These are phyloP conservation scores for Stenogyne calaminthoides DNA, from an alignment of 305 asterid species.

Conservation along the genomic window DNA sequence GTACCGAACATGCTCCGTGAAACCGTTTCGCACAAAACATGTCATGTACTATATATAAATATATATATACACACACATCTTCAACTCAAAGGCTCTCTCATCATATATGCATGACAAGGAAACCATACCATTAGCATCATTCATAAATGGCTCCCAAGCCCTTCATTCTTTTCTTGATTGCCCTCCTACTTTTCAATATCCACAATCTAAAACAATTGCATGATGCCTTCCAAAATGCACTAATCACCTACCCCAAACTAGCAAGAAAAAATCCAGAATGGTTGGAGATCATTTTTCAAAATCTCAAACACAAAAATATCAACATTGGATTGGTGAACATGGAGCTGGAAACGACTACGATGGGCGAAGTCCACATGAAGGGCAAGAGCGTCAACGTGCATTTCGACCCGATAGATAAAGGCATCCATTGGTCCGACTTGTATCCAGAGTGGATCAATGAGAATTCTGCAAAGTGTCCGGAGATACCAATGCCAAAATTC, in stretches of 20 bases:
- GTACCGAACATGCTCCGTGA: neutral
- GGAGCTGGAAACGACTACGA: neutral
- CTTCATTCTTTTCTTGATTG: conserved; percentile 34
- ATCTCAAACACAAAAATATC: conserved; percentile 29
- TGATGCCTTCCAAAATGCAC: conserved; percentile 18
- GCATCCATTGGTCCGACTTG: conserved; percentile 47
- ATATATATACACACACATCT: neutral
- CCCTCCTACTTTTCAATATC: conserved; percentile 36
- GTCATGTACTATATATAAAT: no score
- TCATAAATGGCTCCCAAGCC: conserved; percentile 1
- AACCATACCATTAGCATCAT: neutral
- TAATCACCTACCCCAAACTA: conserved; percentile 10
- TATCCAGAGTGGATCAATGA: conserved; percentile 59
- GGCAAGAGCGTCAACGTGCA: conserved; percentile 33
- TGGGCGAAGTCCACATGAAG: conserved; percentile 13
- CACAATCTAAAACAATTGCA: conserved; percentile 11
- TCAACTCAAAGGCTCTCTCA: neutral
- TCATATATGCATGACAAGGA: neutral
- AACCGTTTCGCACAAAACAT: neutral
- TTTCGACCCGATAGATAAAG: conserved; percentile 36
- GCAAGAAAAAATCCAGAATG: conserved; percentile 38
- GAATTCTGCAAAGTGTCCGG: conserved; percentile 47
- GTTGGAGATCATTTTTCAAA: conserved; percentile 34
- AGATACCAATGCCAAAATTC: conserved; percentile 62
- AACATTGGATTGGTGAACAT: conserved; percentile 59